Evolutionary conservation across 2,329 filamentous ascomycete genomes (phyloP).

Genomic region (Acrocalymma vagum): DNA sequence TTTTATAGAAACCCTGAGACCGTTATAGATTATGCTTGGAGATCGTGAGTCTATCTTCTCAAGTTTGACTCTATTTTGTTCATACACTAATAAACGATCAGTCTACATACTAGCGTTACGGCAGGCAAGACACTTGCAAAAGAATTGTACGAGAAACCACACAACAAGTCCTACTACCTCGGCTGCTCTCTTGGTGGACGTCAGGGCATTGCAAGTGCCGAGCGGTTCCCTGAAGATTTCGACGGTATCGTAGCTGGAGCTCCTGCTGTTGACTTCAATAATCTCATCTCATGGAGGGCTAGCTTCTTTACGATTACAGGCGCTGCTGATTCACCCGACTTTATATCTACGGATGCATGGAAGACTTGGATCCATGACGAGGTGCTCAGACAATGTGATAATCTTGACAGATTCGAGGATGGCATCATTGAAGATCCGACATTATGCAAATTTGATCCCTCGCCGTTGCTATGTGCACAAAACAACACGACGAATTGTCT

Average conservation of each 20-base stretch:
- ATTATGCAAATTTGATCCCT: conserved; percentile 47
- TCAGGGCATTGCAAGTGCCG: conserved; percentile 38
- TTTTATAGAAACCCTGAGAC: conserved; percentile 57
- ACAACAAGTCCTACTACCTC: conserved; percentile 49
- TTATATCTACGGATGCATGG: conserved; percentile 31
- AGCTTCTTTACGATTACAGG: conserved; percentile 41
- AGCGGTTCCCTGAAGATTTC: conserved; percentile 41
- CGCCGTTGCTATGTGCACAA: conserved; percentile 44
- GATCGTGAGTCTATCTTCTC: conserved; percentile 35
- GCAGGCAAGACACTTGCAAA: conserved; percentile 49
- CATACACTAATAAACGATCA: neutral
- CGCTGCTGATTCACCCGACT: conserved; percentile 24
- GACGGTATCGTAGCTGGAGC: conserved; percentile 45
- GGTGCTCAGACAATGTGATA: conserved; percentile 60
- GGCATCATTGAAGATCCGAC: conserved; percentile 56
- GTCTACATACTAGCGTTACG: conserved; percentile 49
- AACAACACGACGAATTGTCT: conserved; percentile 49
- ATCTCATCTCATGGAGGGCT: conserved; percentile 36
- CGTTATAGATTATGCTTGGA: conserved; percentile 58
- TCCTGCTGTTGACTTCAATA: conserved; percentile 40
- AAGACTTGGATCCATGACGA: conserved; percentile 50
- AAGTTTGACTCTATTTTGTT: too few species aligned
- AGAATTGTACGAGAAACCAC: conserved; percentile 45
- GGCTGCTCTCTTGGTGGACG: conserved; percentile 46
- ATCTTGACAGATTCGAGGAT: conserved; percentile 57